Base-by-base conservation (phyloP, 106 monocot genomes). In the Dendrobium chrysotoxum region DNA sequence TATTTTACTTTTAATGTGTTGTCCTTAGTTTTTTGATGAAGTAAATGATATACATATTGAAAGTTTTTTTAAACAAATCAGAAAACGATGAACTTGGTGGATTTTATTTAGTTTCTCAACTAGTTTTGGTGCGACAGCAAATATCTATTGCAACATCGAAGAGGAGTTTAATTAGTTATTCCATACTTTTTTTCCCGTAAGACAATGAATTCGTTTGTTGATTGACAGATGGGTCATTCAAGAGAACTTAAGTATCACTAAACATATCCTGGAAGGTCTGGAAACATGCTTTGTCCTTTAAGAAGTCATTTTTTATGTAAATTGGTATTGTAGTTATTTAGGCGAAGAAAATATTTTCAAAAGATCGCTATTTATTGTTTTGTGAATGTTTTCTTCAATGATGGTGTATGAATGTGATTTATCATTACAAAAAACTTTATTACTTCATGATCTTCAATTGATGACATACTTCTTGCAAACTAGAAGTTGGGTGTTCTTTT, bases 1-100 rank as follows among this genome's bases (percentile, higher is more conserved):
- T 13, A 75, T 79, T 80, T 67, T 79, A 39, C 42, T 79, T 58
- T 28, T 78, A 9, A 72, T 64, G 4, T 75, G 8, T 10, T 1
- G 7, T 46, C 46, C 46, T 46, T 46, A 46, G 46, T 46, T 6
- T 45, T 53, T 80, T 73, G 53, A 23, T 23, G 68, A 68, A 68
- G 68, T 28, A 28, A 11, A 68, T 68, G 68, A 68, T 68, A 11
- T 30, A 68, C 30, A 68, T 11, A 13, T 28, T 28, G 10, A 28
- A 28, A 17, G 28, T 68, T 4, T 31, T 28, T 68, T 28, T 18
- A 5, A 6, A 2, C n/a, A 68, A 28, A 68, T 31, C 68, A 30
- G 26, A 58, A 31, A 11, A 46, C 10, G 46, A 9, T 46, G 46
- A 46, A 46, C 46, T 9, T 23, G 46, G 46, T 46, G 46, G 11